Evolutionary conservation across 352 stramenopile species (phyloP).

Genomic region (Elongisporangium prolatum): DNA sequence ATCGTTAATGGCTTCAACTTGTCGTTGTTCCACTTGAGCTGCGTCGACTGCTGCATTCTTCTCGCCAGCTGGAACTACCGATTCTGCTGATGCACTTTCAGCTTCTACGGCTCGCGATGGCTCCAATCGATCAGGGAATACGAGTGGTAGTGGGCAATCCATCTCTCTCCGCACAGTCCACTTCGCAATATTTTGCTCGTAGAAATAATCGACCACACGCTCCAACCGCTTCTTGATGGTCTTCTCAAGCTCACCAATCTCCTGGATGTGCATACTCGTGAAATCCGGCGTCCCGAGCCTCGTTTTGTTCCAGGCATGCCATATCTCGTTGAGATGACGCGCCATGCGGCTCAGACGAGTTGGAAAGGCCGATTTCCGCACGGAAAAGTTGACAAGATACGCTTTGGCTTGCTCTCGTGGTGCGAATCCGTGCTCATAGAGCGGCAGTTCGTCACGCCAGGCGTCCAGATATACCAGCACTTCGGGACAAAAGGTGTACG

Average conservation of each 20-base stretch:
- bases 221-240: conserved; percentile 38
- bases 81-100: conserved; percentile 1
- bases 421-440: conserved; percentile 21
- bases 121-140: conserved; percentile 1
- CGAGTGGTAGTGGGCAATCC: neutral
- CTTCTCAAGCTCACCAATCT: conserved; percentile 31
- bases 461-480: conserved; percentile 36
- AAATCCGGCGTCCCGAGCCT: conserved; percentile 16
- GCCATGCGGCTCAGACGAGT: neutral
- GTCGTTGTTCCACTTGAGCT: conserved; percentile 1
- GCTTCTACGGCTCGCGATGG: conserved; percentile 12
- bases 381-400: conserved; percentile 18
- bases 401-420: conserved; percentile 9
- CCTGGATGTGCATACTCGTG: conserved; percentile 23
- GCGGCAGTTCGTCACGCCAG: conserved; percentile 20
- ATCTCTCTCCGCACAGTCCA: conserved; percentile 31
- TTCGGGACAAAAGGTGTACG: conserved; percentile 36
- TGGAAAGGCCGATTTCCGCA: conserved; percentile 17
- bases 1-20: neutral
- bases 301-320: conserved; percentile 20
- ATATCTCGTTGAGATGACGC: conserved; percentile 9
- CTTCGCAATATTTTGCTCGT: conserved; percentile 41
- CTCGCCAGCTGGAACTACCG: neutral
- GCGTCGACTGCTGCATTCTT: neutral
- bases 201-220: conserved; percentile 27